Base-by-base conservation (phyloP, 768 basidiomycete species). In the Termitomyces sp. region DNA sequence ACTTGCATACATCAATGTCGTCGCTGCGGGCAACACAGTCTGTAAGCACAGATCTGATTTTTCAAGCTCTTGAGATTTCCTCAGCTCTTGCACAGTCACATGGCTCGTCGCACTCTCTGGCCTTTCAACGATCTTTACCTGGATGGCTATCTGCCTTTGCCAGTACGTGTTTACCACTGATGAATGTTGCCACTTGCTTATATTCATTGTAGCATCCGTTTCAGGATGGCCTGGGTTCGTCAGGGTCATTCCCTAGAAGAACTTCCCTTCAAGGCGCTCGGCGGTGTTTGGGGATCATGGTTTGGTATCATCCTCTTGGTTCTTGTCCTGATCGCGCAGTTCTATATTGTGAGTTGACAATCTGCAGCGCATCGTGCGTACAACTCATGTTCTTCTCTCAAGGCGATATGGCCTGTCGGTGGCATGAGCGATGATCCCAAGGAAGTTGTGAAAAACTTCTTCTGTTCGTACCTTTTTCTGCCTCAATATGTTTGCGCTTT, bases 51-150 rank as follows among this genome's bases (percentile, higher is more conserved):
- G 32, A 36, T 14, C 8, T 3, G 12, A 8, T 22, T 18, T 31
- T 5, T 46, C 12, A 20, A 29, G 1, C 9, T 20, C 27, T 20
- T 39, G 14, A 6, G 27, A 3, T 32, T 8, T 22, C 27, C 24
- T 24, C 9, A 29, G 7, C 20, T 20, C 16, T 29, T 47, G 8
- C 39, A 8, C 31, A 78, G 76, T 79, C 68, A 67, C 58, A 29
- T 79, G 78, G 78, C 68, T 79, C 20, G 58, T 76, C 29, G 78
- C 76, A 16, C 62, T 79, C 6, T 79, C 78, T n/a, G 76, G 76
- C 51, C 71, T 79, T 29, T 78, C 78, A 5, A 74, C 74, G 8
- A 68, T 79, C 58, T 77, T 79, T 69, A 74, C 74, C 0, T 79
- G 78, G 78, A 56, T 73, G 41, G 66, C 78, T 5, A 76, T 79